Evolutionary conservation across 2,329 filamentous ascomycete genomes (phyloP), one percentile per base, ranked within the genome.

Genomic region (Neophaeococcomyces mojaviensis): DNA sequence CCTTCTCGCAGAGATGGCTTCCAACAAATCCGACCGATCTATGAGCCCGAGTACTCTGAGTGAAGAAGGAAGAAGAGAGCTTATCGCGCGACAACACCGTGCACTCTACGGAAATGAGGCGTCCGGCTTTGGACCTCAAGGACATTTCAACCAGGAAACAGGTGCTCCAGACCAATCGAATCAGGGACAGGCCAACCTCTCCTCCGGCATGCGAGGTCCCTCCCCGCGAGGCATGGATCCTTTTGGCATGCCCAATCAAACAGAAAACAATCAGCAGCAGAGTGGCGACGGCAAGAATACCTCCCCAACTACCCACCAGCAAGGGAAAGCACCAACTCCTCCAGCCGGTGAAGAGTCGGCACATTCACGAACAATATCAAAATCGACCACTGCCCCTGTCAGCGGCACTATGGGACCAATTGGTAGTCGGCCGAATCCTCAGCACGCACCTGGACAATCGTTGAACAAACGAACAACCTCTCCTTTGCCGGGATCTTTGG

Each of bases 1-100:
- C 69, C 70, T 80, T 68, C 65, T 79, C 75, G 74, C 78, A 73
- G 80, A 84, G 65, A 76, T 83, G 66, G 79, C 81, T 66, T 71
- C 69, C 61, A 80, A 75, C 74, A 96, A 96, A 74, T 82, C 84
- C 64, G 87, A 92, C 62, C 86, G 87, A 64, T 83, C 86, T 59
- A 78, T 88, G 71, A 92, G 86, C 71, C 87, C 87, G 44, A 82
- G 79, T 64, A 77, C 82, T 59, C 86, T 95, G 84, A 94, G 84
- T 64, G 92, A 97, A 72, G 89, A 96, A 60, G 89, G 95, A 62
- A 90, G 90, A 59, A 88, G 90, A 59, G 90, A 97, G 59, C 77
- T 97, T 66, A 94, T 97, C 68, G 86, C 89, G 58, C 89, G 90
- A 62, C 92, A 97, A 71, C 88, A 94, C 68, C 89, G 84, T 67